These are phyloP conservation scores for Colletotrichum sidae DNA, from an alignment of 2,329 filamentous ascomycete species.

Conservation along the genomic window DNA sequence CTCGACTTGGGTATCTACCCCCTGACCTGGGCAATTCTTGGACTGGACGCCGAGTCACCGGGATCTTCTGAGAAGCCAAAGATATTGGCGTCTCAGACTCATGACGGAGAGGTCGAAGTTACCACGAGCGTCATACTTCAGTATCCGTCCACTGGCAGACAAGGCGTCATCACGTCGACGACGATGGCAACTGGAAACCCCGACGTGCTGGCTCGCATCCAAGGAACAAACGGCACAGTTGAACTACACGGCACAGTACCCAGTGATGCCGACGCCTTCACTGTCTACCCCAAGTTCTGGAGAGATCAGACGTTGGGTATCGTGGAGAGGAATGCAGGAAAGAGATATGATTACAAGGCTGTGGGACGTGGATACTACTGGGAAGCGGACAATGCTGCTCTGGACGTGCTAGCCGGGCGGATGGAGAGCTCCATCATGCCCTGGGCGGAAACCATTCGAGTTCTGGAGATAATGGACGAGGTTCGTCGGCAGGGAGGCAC, in stretches of 20 bases:
- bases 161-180: constrained; percentile 57
- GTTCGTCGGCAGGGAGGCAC: constrained; percentile 50
- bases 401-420: constrained; percentile 51
- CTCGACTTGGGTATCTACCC: constrained; percentile 59
- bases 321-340: constrained; percentile 40
- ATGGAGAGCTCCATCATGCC: constrained; percentile 56
- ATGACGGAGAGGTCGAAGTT: constrained; percentile 49
- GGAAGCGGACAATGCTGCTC: constrained; percentile 57
- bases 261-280: constrained; percentile 50
- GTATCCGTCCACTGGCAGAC: constrained; percentile 49
- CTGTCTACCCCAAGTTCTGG: constrained; percentile 42
- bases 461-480: constrained; percentile 61
- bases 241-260: constrained; percentile 48
- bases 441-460: constrained; percentile 57
- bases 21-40: constrained; percentile 53
- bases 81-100: constrained; percentile 50
- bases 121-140: constrained; percentile 52
- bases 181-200: constrained; percentile 40
- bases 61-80: constrained; percentile 42
- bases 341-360: constrained; percentile 50
- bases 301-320: constrained; percentile 39
- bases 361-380: constrained; percentile 53
- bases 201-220: constrained; percentile 49
- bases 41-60: constrained; percentile 43
- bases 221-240: constrained; percentile 51